These are phyloP conservation scores for Citrus glauca DNA, from an alignment of 345 rosid genomes.

Conservation along the genomic window DNA sequence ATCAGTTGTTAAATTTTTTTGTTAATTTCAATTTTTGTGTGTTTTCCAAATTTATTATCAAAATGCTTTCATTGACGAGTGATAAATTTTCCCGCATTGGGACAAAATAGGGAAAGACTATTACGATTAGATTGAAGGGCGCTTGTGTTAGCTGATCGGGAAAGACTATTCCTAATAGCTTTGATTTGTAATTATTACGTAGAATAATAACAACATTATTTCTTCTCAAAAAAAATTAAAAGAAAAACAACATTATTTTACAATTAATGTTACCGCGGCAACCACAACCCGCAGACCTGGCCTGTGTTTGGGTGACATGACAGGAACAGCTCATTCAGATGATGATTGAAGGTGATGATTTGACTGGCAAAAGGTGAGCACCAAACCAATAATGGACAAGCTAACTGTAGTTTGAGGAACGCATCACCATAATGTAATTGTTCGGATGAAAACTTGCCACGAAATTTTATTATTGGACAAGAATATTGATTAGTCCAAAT, in stretches of 20 bases:
- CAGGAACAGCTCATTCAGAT: slow-evolving; percentile 58
- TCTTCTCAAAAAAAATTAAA: background rate
- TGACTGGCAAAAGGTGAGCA: slow-evolving; percentile 45
- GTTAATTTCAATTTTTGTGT: no score
- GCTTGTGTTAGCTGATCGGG: no score
- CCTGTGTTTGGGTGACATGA: slow-evolving; percentile 39
- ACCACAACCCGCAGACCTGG: background rate
- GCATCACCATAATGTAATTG: background rate
- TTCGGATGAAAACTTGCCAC: slow-evolving; percentile 15
- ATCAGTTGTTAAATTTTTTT: no score
- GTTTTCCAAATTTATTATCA: no score
- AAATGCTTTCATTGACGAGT: no score
- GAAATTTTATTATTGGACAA: background rate
- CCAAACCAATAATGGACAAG: slow-evolving; percentile 36
- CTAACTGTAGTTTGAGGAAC: slow-evolving; percentile 15
- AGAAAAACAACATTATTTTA: background rate
- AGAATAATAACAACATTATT: no score
- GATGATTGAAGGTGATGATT: slow-evolving; percentile 52
- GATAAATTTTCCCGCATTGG: no score
- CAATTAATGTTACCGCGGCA: background rate
- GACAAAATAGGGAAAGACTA: no score
- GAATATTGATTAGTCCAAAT: background rate
- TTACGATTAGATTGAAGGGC: no score
- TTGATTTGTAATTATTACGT: no score
- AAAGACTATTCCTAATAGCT: no score